phyloP scores from a whole-genome alignment of 148 eudicot genomes.

The Diospyros kaki region DNA sequence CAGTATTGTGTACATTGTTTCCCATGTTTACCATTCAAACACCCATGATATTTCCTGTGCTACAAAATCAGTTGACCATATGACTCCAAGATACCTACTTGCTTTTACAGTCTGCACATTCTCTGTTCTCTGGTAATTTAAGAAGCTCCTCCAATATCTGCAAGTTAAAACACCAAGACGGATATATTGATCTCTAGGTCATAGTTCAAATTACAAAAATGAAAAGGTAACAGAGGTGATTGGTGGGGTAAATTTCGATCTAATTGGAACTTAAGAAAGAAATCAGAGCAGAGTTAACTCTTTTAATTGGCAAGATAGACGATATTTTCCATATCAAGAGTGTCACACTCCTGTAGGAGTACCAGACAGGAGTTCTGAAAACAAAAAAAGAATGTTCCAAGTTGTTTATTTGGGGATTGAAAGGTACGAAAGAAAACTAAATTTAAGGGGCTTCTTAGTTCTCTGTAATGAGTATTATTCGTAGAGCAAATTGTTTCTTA shows the following conservation, averaged over 20 bases:
- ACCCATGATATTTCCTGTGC: neutral
- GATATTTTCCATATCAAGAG: too few species aligned
- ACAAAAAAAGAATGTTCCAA: neutral
- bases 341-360: neutral
- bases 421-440: too few species aligned
- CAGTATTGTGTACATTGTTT: neutral
- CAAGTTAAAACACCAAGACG: slow-evolving; percentile 10
- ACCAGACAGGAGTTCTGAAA: neutral
- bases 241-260: neutral
- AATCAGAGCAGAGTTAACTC: neutral
- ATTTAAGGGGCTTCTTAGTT: too few species aligned
- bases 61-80: neutral
- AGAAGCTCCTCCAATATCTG: slow-evolving; percentile 76
- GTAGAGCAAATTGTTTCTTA: too few species aligned
- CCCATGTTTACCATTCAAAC: neutral
- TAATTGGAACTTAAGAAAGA: neutral
- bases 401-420: neutral
- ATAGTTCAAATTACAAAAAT: neutral
- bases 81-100: slow-evolving; percentile 34
- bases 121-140: slow-evolving; percentile 66
- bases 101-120: slow-evolving; percentile 81
- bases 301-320: neutral
- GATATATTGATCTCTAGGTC: too few species aligned
- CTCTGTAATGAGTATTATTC: too few species aligned
- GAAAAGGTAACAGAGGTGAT: neutral